Evolutionary conservation across 1,139 yeast genomes (phyloP), one percentile per base, ranked within the genome.

Genomic region (Saccharomyces hybrid): DNA sequence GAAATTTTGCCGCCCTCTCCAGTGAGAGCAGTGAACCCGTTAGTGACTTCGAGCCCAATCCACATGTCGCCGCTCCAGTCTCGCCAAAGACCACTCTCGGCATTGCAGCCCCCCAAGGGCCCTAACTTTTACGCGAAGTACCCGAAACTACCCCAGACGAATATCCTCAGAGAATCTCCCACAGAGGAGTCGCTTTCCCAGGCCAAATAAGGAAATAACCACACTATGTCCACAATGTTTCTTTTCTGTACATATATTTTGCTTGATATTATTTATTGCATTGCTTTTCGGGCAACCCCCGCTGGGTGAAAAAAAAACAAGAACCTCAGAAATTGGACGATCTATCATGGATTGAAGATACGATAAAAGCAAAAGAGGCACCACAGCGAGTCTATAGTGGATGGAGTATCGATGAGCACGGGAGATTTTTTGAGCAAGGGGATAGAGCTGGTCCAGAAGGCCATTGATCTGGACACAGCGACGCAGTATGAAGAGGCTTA

Each of bases 401-500:
- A 38, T 25, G 27, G 16, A n/a, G 38, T 47, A 47, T 16, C 25
- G 27, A 78, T 78, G 81, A 78, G 82, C 53, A 81, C 87, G 32
- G 81, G 87, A 13, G 98, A 93, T 69, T 91, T 93, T 69, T 77
- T 93, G 50, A 83, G 87, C 59, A 95, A 93, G 71, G 99, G 98
- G 20, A 90, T 93, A 34, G 97, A 90, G 60, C 78, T 91, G 51
- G 95, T 93, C 14, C 96, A 90, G 67, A 86, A 86, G 71, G 99
- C 99, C 27, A 90, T 95, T 55, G 96, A 91, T 67, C 91, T 96
- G 6, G 99, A 95, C 69, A 84, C 89, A 25, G 93, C 91, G 31
- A 87, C 95, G 50, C 79, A 86, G 61, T 93, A 91, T 64, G 96
- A 89, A 56, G 98, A 93, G 61, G 99, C 99, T 0, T 93, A 93